Percentiles rank a stretch among this genome's conserved stretches.
phyloP scores from a whole-genome alignment of 2,329 filamentous ascomycete species.

The Decorospora gaudefroyi region DNA sequence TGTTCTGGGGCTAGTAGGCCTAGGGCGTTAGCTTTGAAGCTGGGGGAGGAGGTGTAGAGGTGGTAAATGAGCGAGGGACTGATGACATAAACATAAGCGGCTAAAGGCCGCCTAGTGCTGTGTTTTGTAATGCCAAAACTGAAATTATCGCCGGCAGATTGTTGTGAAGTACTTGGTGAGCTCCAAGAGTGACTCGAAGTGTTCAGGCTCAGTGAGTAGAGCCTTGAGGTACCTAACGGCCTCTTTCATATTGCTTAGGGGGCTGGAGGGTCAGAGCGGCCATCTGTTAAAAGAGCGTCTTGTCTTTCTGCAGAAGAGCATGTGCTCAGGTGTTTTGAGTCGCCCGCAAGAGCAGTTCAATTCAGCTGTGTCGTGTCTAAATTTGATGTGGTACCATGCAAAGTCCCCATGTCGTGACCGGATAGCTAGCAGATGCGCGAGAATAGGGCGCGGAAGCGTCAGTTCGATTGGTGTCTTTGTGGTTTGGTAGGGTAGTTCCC shows the following conservation, averaged over 20 bases:
- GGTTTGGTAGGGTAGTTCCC: not conserved
- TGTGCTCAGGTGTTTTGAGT: constrained; percentile 1
- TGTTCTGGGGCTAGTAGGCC: constrained; percentile 1
- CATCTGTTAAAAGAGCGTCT: not conserved
- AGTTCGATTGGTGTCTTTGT: not conserved
- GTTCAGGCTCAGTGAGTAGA: not conserved
- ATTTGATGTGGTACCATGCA: constrained; percentile 7
- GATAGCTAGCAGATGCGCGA: not conserved
- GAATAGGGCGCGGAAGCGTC: not conserved
- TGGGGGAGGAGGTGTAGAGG: constrained; percentile 1
- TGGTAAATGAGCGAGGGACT: constrained; percentile 1
- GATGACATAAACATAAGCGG: too few species aligned
- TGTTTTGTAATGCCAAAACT: too few species aligned
- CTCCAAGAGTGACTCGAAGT: constrained; percentile 1
- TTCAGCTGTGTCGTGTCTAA: constrained; percentile 1
- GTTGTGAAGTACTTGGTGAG: not conserved
- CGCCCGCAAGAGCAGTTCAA: constrained; percentile 6
- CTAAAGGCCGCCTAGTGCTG: too few species aligned
- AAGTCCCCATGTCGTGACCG: constrained; percentile 5
- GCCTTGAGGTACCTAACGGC: not conserved
- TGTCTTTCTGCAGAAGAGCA: constrained; percentile 2
- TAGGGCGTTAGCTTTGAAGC: not conserved
- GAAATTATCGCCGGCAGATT: not conserved
- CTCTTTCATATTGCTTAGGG: not conserved
- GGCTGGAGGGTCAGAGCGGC: not conserved